Percentiles rank a stretch among this genome's conserved stretches.
phyloP scores from a whole-genome alignment of 2,329 filamentous ascomycete species.

The Cladophialophora chaetospira region DNA sequence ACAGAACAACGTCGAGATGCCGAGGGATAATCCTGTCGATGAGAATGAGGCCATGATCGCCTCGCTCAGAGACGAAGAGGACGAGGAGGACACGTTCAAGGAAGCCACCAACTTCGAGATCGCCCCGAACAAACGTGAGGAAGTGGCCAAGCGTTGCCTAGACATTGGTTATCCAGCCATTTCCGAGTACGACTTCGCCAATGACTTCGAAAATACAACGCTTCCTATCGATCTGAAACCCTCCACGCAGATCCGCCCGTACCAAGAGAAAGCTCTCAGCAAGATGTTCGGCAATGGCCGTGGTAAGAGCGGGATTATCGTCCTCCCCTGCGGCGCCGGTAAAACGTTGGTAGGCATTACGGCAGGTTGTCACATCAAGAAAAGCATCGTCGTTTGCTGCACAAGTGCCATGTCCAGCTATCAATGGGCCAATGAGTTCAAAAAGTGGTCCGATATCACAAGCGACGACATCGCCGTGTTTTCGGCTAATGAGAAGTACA shows the following conservation, averaged over 20 bases:
- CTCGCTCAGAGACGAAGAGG: slow-evolving; percentile 71
- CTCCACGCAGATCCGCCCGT: slow-evolving; percentile 84
- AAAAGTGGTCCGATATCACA: slow-evolving; percentile 99
- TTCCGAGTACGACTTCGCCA: slow-evolving; percentile 96
- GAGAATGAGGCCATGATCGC: slow-evolving; percentile 54
- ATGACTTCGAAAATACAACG: slow-evolving; percentile 84
- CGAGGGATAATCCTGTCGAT: slow-evolving; percentile 28
- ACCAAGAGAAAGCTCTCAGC: slow-evolving; percentile 95
- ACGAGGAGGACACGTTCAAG: slow-evolving; percentile 78
- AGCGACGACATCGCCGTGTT: slow-evolving; percentile 93
- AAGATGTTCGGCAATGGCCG: slow-evolving; percentile 99
- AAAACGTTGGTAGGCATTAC: slow-evolving; percentile 99
- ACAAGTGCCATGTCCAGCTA: slow-evolving; percentile 98
- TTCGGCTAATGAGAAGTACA: slow-evolving; percentile 86
- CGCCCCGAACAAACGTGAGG: slow-evolving; percentile 75
- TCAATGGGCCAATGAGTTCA: slow-evolving; percentile 93
- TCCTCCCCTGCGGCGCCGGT: slow-evolving; percentile 91
- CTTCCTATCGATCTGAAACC: slow-evolving; percentile 92
- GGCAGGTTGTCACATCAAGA: slow-evolving; percentile 95
- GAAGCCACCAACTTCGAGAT: slow-evolving; percentile 95
- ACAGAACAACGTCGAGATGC: slow-evolving; percentile 39
- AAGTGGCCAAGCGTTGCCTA: slow-evolving; percentile 85
- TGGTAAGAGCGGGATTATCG: slow-evolving; percentile 96
- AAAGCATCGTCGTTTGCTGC: slow-evolving; percentile 90
- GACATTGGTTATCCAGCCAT: slow-evolving; percentile 83